phyloP scores from a whole-genome alignment of 768 basidiomycete genomes.

The Serendipita indica region DNA sequence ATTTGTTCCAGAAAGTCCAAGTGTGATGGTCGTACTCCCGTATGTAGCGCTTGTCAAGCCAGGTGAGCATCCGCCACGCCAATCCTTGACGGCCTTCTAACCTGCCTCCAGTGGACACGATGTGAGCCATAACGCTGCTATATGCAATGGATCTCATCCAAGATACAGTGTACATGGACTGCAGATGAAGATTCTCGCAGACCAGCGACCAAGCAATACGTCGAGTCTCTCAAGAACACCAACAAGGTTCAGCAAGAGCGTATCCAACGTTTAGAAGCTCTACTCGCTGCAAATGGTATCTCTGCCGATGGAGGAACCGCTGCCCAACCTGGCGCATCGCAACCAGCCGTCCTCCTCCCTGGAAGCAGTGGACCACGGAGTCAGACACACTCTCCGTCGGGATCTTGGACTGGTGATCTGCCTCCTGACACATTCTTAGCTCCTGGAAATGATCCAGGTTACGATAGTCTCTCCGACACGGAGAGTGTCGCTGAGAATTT shows the following conservation, averaged over 20 bases:
- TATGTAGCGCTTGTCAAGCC: constrained; percentile 5
- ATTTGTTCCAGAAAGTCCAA: constrained; percentile 7
- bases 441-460: neutral
- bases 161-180: constrained; percentile 11
- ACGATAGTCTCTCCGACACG: neutral
- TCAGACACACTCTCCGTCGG: neutral
- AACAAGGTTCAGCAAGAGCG: constrained; percentile 2
- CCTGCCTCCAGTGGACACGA: neutral
- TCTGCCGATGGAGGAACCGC: neutral
- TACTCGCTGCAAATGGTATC: neutral
- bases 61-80: too few relatives aligned
- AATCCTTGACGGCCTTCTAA: too few relatives aligned
- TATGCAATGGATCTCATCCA: neutral
- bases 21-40: constrained; percentile 9
- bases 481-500: constrained; percentile 7
- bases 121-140: neutral
- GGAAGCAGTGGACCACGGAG: neutral
- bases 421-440: neutral
- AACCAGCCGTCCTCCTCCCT: neutral
- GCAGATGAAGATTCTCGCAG: constrained; percentile 11
- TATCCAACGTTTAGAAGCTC: neutral
- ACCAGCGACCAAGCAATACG: constrained; percentile 11
- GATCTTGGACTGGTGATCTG: constrained; percentile 1
- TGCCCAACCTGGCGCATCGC: neutral
- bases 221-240: constrained; percentile 9